phyloP scores from a whole-genome alignment of 495 filamentous ascomycete genomes.

The Xylaria intraflava region DNA sequence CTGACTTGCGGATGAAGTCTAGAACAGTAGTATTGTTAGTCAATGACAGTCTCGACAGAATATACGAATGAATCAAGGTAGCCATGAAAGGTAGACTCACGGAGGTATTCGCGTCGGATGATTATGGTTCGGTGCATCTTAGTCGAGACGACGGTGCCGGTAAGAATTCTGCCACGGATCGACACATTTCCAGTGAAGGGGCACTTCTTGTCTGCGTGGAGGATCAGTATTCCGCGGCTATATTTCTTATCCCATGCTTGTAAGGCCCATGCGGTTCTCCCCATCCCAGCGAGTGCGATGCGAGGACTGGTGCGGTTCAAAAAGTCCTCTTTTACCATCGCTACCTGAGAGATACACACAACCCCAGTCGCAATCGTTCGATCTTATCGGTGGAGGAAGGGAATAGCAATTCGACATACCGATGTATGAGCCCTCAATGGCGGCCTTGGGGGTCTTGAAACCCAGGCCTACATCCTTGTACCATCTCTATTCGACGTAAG shows the following conservation, averaged over 20 bases:
- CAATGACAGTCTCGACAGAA: not conserved
- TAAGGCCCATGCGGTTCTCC: constrained; percentile 1
- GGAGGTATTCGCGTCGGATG: constrained; percentile 98
- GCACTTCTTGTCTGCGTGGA: constrained; percentile 93
- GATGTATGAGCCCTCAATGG: constrained; percentile 98
- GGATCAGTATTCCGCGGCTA: not conserved
- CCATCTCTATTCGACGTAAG: constrained; percentile 74
- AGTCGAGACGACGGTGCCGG: constrained; percentile 95
- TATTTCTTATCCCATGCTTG: not conserved
- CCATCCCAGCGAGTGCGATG: not conserved
- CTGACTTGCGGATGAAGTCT: constrained; percentile 15
- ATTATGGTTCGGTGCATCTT: constrained; percentile 99
- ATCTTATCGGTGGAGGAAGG: not conserved
- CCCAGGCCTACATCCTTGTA: constrained; percentile 99
- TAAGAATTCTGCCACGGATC: constrained; percentile 99
- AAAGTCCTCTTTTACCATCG: not conserved
- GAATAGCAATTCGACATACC: constrained; percentile 57
- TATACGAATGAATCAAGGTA: not conserved
- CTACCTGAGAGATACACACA: not conserved
- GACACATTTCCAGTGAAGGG: constrained; percentile 97
- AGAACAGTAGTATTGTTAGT: constrained; percentile 1
- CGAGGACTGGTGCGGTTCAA: not conserved
- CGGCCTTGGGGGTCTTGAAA: constrained; percentile 94
- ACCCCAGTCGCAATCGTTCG: not conserved
- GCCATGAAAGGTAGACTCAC: not conserved